Conservation (phyloP, 2,329 filamentous ascomycete species). For the Westerdykella ornata region DNA sequence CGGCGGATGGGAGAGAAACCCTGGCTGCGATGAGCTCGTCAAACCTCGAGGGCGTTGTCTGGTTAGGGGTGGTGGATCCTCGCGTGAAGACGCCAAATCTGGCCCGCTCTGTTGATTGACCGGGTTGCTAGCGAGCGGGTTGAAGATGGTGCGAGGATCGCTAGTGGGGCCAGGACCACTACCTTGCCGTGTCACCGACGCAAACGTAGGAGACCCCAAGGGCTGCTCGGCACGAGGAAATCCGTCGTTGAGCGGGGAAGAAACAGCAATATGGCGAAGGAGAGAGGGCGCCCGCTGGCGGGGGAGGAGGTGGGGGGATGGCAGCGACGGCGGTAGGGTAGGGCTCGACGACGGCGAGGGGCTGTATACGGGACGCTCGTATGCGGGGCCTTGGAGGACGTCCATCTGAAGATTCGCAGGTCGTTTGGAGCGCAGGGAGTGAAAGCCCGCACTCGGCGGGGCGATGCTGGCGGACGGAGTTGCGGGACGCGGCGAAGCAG, state of each 20-base stretch:
- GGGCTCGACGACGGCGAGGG: constrained; percentile 27
- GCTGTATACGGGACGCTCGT: constrained; percentile 25
- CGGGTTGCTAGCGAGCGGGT: constrained; percentile 32
- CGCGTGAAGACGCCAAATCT: constrained; percentile 19
- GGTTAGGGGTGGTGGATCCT: constrained; percentile 14
- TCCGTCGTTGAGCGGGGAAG: constrained; percentile 23
- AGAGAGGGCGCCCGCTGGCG: constrained; percentile 39
- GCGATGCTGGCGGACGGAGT: constrained; percentile 15
- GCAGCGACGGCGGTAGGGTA: constrained; percentile 24
- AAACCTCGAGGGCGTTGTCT: constrained; percentile 26
- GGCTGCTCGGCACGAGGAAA: constrained; percentile 16
- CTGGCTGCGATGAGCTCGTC: constrained; percentile 28
- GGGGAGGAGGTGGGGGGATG: constrained; percentile 39
- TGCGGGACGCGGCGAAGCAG: constrained; percentile 24
- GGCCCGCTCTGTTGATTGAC: constrained; percentile 18
- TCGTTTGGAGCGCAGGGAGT: constrained; percentile 16
- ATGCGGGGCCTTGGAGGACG: constrained; percentile 15
- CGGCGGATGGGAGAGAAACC: constrained; percentile 18
- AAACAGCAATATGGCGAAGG: constrained; percentile 31
- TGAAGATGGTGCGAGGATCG: constrained; percentile 30
- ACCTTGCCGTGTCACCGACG: constrained; percentile 18
- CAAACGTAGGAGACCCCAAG: constrained; percentile 22
- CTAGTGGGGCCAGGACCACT: constrained; percentile 22
- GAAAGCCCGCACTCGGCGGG: constrained; percentile 17
- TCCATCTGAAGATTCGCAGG: constrained; percentile 29